Percentiles rank a stretch among this genome's conserved stretches.
Conservation (phyloP, 768 basidiomycete genomes). For the Tulasnella sp. region DNA sequence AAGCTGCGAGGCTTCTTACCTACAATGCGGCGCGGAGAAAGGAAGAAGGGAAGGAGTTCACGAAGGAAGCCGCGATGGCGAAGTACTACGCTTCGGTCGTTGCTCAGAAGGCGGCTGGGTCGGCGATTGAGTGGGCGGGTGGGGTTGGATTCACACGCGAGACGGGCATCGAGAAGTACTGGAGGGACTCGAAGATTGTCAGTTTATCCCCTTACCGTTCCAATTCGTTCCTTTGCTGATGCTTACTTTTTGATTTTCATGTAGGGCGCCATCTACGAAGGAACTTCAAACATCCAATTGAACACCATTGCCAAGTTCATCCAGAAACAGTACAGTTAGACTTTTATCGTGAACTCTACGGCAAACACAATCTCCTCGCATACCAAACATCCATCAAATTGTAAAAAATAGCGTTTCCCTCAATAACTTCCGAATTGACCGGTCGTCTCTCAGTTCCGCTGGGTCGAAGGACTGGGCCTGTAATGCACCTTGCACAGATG, state of each 20-base stretch:
- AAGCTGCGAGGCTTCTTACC: slow-evolving; percentile 78
- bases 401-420: too few species aligned
- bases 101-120: slow-evolving; percentile 76
- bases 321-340: slow-evolving; percentile 54
- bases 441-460: too few species aligned
- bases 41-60: slow-evolving; percentile 78
- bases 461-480: too few species aligned
- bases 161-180: slow-evolving; percentile 92
- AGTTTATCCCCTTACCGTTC: slow-evolving; percentile 26
- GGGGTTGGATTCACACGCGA: slow-evolving; percentile 89
- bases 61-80: slow-evolving; percentile 95
- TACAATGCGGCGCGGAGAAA: slow-evolving; percentile 47
- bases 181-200: slow-evolving; percentile 94
- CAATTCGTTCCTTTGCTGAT: not conserved
- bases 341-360: not conserved
- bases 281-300: slow-evolving; percentile 96
- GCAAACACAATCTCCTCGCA: too few species aligned
- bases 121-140: slow-evolving; percentile 94
- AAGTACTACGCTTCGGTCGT: slow-evolving; percentile 87
- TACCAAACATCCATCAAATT: too few species aligned
- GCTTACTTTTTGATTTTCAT: not conserved
- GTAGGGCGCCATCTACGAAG: slow-evolving; percentile 84
- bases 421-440: too few species aligned
- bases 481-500: too few species aligned
- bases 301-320: slow-evolving; percentile 91